Evolutionary conservation across 225 moss, liverwort and hornwort genomes (phyloP), one percentile per base, ranked within the genome.

Genomic region (Physcomitrium patens): DNA sequence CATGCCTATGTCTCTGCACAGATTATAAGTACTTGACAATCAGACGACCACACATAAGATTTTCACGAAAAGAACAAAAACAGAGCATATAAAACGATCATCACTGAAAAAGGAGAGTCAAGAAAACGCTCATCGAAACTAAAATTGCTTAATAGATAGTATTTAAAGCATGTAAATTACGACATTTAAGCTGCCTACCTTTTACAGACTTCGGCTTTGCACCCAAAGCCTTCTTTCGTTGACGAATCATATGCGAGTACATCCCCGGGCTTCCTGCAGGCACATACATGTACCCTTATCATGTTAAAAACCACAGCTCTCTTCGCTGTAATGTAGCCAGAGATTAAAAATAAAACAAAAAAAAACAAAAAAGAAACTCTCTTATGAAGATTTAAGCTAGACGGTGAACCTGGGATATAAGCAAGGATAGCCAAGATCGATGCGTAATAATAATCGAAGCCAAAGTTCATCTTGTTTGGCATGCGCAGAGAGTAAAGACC

Each of bases 221-320:
- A 67, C 76, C 83, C 68, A 96, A 77, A 11, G 90, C 94, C 77
- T 90, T 99, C 81, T 87, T 91, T 58, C 93, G 83, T 79, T 99
- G 95, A 63, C 73, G 81, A 12, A 99, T 86, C 95, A 99, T 95
- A 42, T 95, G 85, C 19, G 83, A 85, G 69, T 99, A 99, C 95
- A 95, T 91, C 37, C 89, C 89, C 7, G 93, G 95, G 76, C 93
- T 83, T 67, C 97, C 92, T 96, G 87, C 78, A 87, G 8, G 61
- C 26, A 19, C 73, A 64, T 52, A 71, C 57, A 63, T 17, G n/a
- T 52, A n/a, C n/a, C 5, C 49, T 55, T 5, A 22, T 57, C 26
- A 15, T 63, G 13, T 52, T 18, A 31, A 60, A 43, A 61, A 16
- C n/a, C 41, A 12, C 11, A 3, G 19, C 49, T 66, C 13, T 17